Conservation (phyloP, 2,329 filamentous ascomycete species). For the Didymella segeticola region DNA sequence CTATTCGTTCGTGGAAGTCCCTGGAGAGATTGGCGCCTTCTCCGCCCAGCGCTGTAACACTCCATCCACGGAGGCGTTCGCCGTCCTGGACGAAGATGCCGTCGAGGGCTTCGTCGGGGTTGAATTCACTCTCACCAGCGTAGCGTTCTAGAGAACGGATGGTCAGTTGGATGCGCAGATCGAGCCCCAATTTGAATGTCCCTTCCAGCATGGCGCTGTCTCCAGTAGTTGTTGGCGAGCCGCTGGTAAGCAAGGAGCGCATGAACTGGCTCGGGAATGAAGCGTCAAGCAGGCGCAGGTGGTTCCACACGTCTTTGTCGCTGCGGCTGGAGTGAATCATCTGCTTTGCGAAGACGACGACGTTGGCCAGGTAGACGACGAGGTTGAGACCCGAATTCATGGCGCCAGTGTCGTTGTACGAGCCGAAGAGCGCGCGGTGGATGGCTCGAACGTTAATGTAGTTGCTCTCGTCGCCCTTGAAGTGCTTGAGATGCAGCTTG, state of each 20-base stretch:
- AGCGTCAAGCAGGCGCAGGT: conserved; percentile 41
- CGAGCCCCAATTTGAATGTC: conserved; percentile 59
- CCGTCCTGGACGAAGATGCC: conserved; percentile 50
- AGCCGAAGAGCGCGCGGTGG: conserved; percentile 49
- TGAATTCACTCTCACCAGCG: conserved; percentile 41
- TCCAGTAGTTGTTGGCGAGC: conserved; percentile 31
- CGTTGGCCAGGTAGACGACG: conserved; percentile 54
- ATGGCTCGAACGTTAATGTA: conserved; percentile 52
- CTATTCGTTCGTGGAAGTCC: conserved; percentile 44
- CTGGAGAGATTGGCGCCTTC: conserved; percentile 46
- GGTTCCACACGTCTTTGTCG: conserved; percentile 38
- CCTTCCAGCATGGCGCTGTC: conserved; percentile 51
- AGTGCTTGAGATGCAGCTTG: conserved; percentile 44
- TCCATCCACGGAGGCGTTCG: conserved; percentile 45
- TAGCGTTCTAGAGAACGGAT: conserved; percentile 52
- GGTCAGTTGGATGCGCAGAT: conserved; percentile 63
- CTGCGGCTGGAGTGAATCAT: conserved; percentile 43
- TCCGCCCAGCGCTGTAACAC: conserved; percentile 46
- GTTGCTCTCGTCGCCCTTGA: conserved; percentile 46
- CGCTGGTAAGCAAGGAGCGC: conserved; percentile 23
- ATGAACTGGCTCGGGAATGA: conserved; percentile 47
- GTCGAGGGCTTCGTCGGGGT: conserved; percentile 50
- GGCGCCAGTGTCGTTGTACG: conserved; percentile 25
- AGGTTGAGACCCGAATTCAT: conserved; percentile 46
- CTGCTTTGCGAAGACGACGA: conserved; percentile 51